These are phyloP conservation scores for Arthrobotrys sinensis DNA, from an alignment of 2,329 filamentous ascomycete genomes.

Conservation along the genomic window DNA sequence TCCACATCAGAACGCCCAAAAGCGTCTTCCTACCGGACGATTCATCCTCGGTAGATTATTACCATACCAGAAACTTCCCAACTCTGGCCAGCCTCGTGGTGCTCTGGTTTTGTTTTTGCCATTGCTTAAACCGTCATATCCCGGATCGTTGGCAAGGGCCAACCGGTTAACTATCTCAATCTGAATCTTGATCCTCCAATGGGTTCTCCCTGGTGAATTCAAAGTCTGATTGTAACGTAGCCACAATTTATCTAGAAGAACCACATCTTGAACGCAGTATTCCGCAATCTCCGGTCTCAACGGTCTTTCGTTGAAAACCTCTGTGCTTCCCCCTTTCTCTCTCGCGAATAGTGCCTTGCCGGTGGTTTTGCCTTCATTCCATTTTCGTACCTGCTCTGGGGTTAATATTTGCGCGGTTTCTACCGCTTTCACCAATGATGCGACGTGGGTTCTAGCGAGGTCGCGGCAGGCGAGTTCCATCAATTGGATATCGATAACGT, in stretches of 20 bases:
- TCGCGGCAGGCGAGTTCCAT: constrained; percentile 71
- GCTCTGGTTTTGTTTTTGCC: too few species aligned
- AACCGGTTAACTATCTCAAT: constrained; percentile 61
- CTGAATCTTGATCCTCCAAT: constrained; percentile 63
- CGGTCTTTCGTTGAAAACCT: constrained; percentile 71
- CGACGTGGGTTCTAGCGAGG: constrained; percentile 53
- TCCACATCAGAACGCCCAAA: too few species aligned
- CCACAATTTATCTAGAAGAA: constrained; percentile 67
- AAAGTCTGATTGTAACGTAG: neutral
- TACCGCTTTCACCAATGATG: too few species aligned
- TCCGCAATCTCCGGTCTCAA: constrained; percentile 67
- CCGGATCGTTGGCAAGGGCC: too few species aligned
- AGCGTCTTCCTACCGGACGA: too few species aligned
- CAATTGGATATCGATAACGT: constrained; percentile 73
- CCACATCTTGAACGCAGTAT: constrained; percentile 71
- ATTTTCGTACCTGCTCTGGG: constrained; percentile 59
- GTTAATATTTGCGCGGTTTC: too few species aligned
- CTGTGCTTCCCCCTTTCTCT: constrained; percentile 69
- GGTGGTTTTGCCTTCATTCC: constrained; percentile 67
- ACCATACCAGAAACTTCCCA: too few species aligned
- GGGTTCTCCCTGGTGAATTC: neutral
- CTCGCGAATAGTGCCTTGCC: constrained; percentile 68
- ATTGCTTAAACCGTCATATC: too few species aligned
- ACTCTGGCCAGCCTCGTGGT: too few species aligned
- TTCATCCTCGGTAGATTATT: too few species aligned